Percentiles rank a stretch among this genome's conserved stretches.
These are phyloP conservation scores for Alternaria gansuensis DNA, from an alignment of 2,329 filamentous ascomycete species.

Conservation along the genomic window DNA sequence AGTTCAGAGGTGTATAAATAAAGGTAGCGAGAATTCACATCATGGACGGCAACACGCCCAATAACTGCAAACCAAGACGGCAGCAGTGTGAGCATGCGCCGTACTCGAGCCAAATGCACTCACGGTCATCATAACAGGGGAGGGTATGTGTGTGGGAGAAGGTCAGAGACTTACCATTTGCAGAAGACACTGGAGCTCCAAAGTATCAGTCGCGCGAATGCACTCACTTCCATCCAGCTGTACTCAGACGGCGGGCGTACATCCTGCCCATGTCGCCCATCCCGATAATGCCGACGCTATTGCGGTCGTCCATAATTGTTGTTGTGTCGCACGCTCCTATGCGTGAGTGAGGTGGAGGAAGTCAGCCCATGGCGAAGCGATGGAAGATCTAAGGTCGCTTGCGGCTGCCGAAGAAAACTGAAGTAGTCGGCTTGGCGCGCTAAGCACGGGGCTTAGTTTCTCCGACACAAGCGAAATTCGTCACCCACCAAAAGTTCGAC, in stretches of 20 bases:
- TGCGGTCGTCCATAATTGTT: slow-evolving; percentile 65
- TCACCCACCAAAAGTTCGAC: slow-evolving; percentile 31
- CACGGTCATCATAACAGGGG: slow-evolving; percentile 88
- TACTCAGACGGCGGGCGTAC: slow-evolving; percentile 89
- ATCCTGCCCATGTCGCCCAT: slow-evolving; percentile 99
- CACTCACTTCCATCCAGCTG: slow-evolving; percentile 94
- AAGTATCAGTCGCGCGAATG: slow-evolving; percentile 31
- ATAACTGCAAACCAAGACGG: slow-evolving; percentile 77
- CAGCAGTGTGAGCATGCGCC: slow-evolving; percentile 68
- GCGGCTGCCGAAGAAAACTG: slow-evolving; percentile 34
- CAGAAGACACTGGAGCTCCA: slow-evolving; percentile 16
- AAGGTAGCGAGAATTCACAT: slow-evolving; percentile 99
- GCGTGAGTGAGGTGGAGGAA: slow-evolving; percentile 33
- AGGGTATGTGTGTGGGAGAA: slow-evolving; percentile 16
- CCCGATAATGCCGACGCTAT: slow-evolving; percentile 91
- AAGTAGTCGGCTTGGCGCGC: slow-evolving; percentile 22
- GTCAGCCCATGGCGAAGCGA: slow-evolving; percentile 43
- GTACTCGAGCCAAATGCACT: slow-evolving; percentile 99
- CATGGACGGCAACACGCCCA: slow-evolving; percentile 78
- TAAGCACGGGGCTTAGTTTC: slow-evolving; percentile 26
- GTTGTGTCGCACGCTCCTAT: slow-evolving; percentile 35
- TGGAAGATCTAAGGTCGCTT: slow-evolving; percentile 21
- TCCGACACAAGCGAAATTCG: slow-evolving; percentile 29
- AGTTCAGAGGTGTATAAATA: slow-evolving; percentile 83
- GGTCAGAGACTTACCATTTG: slow-evolving; percentile 40